Conservation (phyloP, 352 stramenopile genomes). For the Globisporangium cystogenes region DNA sequence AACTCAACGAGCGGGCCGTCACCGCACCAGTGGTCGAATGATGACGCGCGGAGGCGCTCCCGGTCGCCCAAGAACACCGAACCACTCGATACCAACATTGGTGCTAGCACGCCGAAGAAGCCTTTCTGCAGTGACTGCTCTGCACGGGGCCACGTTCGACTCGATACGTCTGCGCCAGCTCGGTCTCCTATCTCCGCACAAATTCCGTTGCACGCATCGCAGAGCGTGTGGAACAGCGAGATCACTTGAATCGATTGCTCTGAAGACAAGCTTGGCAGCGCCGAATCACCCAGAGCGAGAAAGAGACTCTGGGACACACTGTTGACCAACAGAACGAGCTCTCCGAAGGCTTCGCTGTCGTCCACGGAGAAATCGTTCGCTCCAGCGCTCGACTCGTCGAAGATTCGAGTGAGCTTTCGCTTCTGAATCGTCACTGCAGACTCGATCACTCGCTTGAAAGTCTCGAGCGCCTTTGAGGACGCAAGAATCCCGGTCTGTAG, state of each 20-base stretch:
- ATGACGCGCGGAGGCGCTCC: conserved; percentile 10
- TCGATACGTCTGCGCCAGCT: background rate
- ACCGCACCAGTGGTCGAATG: background rate
- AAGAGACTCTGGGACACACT: conserved; percentile 38
- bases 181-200: background rate
- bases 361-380: background rate
- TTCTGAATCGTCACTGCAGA: conserved; percentile 30
- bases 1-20: conserved; percentile 4
- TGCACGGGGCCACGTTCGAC: conserved; percentile 2
- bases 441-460: conserved; percentile 29
- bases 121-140: conserved; percentile 9
- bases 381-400: background rate
- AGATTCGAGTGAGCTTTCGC: conserved; percentile 13
- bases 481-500: conserved; percentile 27
- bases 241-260: conserved; percentile 7
- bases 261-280: background rate
- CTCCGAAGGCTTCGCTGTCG: conserved; percentile 19
- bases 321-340: conserved; percentile 39
- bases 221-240: conserved; percentile 9
- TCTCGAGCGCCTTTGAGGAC: conserved; percentile 14
- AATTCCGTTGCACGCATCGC: conserved; percentile 9
- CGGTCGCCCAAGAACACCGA: conserved; percentile 25
- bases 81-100: conserved; percentile 35
- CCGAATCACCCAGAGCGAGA: conserved; percentile 6
- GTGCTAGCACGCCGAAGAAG: conserved; percentile 20